phyloP scores from a whole-genome alignment of 106 monocot genomes.

The Narthecium ossifragum region DNA sequence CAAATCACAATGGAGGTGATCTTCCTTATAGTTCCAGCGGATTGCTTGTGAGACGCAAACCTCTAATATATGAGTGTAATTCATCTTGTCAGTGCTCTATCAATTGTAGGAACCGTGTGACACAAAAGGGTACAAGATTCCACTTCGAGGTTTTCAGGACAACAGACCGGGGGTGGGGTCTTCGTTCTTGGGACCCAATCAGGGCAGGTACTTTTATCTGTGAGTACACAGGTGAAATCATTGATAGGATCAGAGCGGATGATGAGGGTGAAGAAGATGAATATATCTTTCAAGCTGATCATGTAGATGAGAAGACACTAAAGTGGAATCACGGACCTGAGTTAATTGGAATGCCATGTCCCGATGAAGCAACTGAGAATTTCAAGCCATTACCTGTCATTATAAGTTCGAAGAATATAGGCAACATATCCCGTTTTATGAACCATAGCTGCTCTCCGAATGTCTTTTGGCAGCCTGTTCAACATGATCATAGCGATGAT shows the following conservation, averaged over 20 bases:
- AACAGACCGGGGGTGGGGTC: conserved; percentile 71
- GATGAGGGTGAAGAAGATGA: conserved; percentile 42
- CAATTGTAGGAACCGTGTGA: conserved; percentile 62
- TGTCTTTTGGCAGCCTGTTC: conserved; percentile 67
- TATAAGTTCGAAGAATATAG: conserved; percentile 53
- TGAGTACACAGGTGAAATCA: conserved; percentile 63
- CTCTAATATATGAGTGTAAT: conserved; percentile 70
- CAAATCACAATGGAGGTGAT: conserved; percentile 46
- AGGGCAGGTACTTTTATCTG: conserved; percentile 77
- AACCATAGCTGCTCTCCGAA: conserved; percentile 76
- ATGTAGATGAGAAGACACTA: conserved; percentile 35
- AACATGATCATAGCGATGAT: conserved; percentile 43
- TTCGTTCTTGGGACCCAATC: conserved; percentile 91
- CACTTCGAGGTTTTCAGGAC: conserved; percentile 88
- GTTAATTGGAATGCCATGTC: conserved; percentile 47
- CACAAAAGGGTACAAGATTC: conserved; percentile 53
- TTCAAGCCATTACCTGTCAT: conserved; percentile 33
- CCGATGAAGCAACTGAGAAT: conserved; percentile 10
- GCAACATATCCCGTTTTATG: conserved; percentile 68
- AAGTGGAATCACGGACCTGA: conserved; percentile 80
- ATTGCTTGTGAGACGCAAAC: conserved; percentile 43
- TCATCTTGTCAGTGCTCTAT: conserved; percentile 43
- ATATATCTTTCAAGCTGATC: conserved; percentile 39
- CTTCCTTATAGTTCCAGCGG: conserved; percentile 70
- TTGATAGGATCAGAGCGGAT: conserved; percentile 17